These are phyloP conservation scores for Floccularia luteovirens DNA, from an alignment of 768 basidiomycete genomes.

Conservation along the genomic window DNA sequence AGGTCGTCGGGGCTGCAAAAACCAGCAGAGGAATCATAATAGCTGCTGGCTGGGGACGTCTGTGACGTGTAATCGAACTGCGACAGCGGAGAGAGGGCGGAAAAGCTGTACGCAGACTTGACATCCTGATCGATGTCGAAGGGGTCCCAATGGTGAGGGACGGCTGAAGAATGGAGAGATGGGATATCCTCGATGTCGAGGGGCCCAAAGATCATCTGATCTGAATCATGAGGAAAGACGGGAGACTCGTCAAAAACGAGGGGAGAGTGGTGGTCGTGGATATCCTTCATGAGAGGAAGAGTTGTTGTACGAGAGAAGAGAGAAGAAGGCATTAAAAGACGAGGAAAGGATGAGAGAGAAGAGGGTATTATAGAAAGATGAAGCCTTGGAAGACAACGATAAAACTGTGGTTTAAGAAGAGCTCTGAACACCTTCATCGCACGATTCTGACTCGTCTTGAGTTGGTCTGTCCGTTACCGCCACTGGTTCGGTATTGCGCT, in stretches of 20 bases:
- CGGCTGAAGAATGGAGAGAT: slow-evolving; percentile 15
- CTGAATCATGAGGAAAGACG: slow-evolving; percentile 30
- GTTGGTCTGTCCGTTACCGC: too few species aligned
- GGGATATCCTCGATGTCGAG: slow-evolving; percentile 47
- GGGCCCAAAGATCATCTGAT: slow-evolving; percentile 52
- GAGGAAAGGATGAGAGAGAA: neutral
- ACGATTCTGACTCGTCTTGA: too few species aligned
- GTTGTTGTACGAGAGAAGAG: neutral
- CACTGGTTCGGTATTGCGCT: too few species aligned
- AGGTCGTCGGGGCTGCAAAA: slow-evolving; percentile 28
- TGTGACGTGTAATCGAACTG: slow-evolving; percentile 25
- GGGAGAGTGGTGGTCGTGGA: neutral
- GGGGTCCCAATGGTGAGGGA: slow-evolving; percentile 27
- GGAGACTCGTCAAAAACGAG: slow-evolving; percentile 27
- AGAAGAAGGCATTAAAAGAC: neutral
- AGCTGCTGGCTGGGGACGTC: slow-evolving; percentile 29
- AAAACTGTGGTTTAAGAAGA: too few species aligned
- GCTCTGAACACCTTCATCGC: too few species aligned
- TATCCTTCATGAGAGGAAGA: neutral
- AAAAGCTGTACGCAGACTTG: slow-evolving; percentile 32
- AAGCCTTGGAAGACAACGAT: too few species aligned
- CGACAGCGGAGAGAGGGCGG: slow-evolving; percentile 14
- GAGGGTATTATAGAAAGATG: too few species aligned
- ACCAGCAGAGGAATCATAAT: slow-evolving; percentile 29
- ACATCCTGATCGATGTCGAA: slow-evolving; percentile 33